Percentiles rank a stretch among this genome's conserved stretches.
Conservation (phyloP, 1,284 basidiomycete species). For the Apiotrichum laibachii region DNA sequence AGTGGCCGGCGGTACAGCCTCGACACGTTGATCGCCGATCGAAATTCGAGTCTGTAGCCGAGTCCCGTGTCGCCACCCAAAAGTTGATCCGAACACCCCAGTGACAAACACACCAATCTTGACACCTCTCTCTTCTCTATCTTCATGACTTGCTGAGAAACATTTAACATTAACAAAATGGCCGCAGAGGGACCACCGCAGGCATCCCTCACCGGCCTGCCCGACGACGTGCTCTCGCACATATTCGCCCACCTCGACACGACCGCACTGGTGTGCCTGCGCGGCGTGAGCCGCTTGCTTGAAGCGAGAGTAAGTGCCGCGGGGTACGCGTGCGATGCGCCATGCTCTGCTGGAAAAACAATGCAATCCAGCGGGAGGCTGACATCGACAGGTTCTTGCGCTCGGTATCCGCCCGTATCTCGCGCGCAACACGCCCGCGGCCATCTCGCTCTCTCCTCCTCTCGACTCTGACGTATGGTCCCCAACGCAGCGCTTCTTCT, state of each 20-base stretch:
- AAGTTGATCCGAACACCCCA: not conserved
- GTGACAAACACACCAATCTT: not conserved
- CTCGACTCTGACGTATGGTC: slow-evolving; percentile 20
- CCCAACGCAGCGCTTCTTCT: slow-evolving; percentile 19
- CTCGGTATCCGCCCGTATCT: slow-evolving; percentile 40
- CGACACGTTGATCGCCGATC: too few species aligned
- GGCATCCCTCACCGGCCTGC: slow-evolving; percentile 32
- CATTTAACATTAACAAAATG: not conserved
- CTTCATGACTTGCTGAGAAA: not conserved
- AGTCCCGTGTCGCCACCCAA: not conserved
- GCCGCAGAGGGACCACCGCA: not conserved
- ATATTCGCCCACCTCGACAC: slow-evolving; percentile 30
- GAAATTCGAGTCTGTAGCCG: too few species aligned
- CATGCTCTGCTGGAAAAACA: not conserved
- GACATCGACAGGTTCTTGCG: slow-evolving; percentile 24
- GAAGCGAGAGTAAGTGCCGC: slow-evolving; percentile 28
- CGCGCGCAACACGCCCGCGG: slow-evolving; percentile 24
- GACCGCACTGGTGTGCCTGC: slow-evolving; percentile 24
- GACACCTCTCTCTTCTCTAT: not conserved
- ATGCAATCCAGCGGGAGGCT: slow-evolving; percentile 10
- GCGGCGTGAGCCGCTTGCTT: slow-evolving; percentile 15
- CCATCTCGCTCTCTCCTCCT: slow-evolving; percentile 28
- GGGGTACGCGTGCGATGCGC: not conserved
- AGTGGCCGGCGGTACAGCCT: not conserved
- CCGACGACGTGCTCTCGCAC: slow-evolving; percentile 39